These are phyloP conservation scores for Cladophialophora chaetospira DNA, from an alignment of 2,329 filamentous ascomycete species.

Conservation along the genomic window DNA sequence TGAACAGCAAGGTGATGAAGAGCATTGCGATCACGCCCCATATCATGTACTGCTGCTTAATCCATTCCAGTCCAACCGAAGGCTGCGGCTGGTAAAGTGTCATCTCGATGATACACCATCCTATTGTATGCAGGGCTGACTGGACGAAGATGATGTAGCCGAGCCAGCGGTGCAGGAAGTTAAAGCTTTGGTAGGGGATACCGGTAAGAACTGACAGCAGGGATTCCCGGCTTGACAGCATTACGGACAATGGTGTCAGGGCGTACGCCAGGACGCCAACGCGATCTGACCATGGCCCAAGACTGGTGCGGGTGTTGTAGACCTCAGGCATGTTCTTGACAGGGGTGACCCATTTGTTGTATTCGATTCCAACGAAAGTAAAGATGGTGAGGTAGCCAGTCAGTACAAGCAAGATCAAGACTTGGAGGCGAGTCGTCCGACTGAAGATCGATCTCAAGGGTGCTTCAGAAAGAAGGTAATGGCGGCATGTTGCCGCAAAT, in stretches of 20 bases:
- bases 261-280: slow-evolving; percentile 72
- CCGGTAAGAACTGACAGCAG: slow-evolving; percentile 70
- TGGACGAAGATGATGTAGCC: slow-evolving; percentile 73
- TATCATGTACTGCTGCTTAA: slow-evolving; percentile 67
- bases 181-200: slow-evolving; percentile 74
- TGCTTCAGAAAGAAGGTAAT: slow-evolving; percentile 65
- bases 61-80: slow-evolving; percentile 56
- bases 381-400: slow-evolving; percentile 66
- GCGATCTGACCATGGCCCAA: slow-evolving; percentile 70
- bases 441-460: slow-evolving; percentile 62
- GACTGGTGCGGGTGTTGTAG: slow-evolving; percentile 64
- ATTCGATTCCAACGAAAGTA: slow-evolving; percentile 69
- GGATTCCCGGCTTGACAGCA: slow-evolving; percentile 69
- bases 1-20: slow-evolving; percentile 62
- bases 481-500: slow-evolving; percentile 47
- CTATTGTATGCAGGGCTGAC: slow-evolving; percentile 67
- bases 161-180: slow-evolving; percentile 75
- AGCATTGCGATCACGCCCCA: slow-evolving; percentile 72
- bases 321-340: slow-evolving; percentile 58
- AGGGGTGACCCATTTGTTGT: slow-evolving; percentile 70
- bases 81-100: slow-evolving; percentile 73
- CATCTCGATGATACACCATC: slow-evolving; percentile 68
- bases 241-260: slow-evolving; percentile 68
- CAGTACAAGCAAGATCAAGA: slow-evolving; percentile 62
- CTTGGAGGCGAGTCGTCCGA: slow-evolving; percentile 67